Percentiles rank a stretch among this genome's conserved stretches.
These are phyloP conservation scores for Physcomitrium patens DNA, from an alignment of 225 moss, liverwort and hornwort genomes.

Conservation along the genomic window DNA sequence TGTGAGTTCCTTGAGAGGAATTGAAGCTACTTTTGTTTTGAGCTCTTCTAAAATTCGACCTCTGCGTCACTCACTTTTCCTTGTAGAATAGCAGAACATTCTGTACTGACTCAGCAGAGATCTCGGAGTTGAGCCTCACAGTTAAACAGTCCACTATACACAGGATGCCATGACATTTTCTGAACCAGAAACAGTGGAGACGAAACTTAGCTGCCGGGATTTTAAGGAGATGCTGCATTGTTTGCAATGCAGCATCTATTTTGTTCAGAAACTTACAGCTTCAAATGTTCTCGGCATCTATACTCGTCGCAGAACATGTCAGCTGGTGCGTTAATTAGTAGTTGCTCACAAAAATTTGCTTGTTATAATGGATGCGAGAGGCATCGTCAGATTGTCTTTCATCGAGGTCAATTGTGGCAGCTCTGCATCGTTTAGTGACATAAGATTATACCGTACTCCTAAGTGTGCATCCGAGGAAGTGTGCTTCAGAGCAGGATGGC, in stretches of 20 bases:
- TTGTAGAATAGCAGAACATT: not conserved
- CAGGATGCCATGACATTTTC: constrained; percentile 4
- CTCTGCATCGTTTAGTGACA: no score
- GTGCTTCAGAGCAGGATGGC: not conserved
- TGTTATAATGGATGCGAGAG: no score
- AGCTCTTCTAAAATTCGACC: not conserved
- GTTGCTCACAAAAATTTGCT: not conserved
- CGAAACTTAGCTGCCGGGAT: not conserved
- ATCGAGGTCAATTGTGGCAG: no score
- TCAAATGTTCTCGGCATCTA: constrained; percentile 24
- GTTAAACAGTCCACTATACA: not conserved
- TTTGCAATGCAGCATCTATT: constrained; percentile 40
- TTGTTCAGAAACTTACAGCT: constrained; percentile 30
- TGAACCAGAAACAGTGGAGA: not conserved
- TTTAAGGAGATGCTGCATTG: constrained; percentile 23
- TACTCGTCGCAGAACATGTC: constrained; percentile 14
- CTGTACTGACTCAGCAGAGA: not conserved
- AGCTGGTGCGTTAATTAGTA: constrained; percentile 31
- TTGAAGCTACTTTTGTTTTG: no score
- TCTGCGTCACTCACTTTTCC: not conserved
- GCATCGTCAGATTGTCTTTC: no score
- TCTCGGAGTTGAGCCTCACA: no score
- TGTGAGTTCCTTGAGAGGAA: no score
- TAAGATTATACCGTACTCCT: no score
- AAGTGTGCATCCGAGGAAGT: no score